Base-by-base conservation (phyloP, 441 rosid genomes). In the Adansonia grandidieri region DNA sequence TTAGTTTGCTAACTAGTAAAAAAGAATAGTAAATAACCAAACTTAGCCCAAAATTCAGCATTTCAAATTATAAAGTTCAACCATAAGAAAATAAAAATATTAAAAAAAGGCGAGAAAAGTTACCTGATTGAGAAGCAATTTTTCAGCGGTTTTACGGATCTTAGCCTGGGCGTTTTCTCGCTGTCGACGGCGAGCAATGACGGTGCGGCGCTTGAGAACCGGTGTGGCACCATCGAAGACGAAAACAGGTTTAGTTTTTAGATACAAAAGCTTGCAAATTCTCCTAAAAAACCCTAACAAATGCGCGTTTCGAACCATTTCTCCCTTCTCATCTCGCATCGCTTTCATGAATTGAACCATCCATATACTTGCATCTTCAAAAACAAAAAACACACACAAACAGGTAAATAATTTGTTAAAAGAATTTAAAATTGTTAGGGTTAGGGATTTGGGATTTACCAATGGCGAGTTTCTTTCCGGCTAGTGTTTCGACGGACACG, bases 271-370 rank as follows among this genome's bases (percentile, higher is more conserved):
- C 86, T 96, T 94, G 86, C 98, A 96, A 78, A 94, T 93, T 80
- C 98, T 86, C 42, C 98, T 88, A 67, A 94, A 93, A 87, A 96
- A 93, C 1, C 98, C 99, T 17, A 96, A 71, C 87, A 96, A 83
- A 85, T 96, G 98, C 6, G 98, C 98, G 81, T 90, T 93, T 63
- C 93, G 91, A 0, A 94, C 85, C 99, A 96, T 96, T 79, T 96
- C 98, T 28, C 99, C 98, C 76, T 87, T 91, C 69, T 96, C 99
- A 63, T 96, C 98, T 57, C 98, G 87, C 98, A 96, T 96, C 15
- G 99, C 99, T 86, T 94, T 96, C 88, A 96, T 92, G 85, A 96
- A 96, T 82, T 96, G 99, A 65, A 96, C 86, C 94, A 96, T 89
- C 98, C 98, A 94, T 83, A 93, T 94, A 54, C 99, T 92, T 73